phyloP scores from a whole-genome alignment of 305 asterid genomes.

The Ajuga reptans region DNA sequence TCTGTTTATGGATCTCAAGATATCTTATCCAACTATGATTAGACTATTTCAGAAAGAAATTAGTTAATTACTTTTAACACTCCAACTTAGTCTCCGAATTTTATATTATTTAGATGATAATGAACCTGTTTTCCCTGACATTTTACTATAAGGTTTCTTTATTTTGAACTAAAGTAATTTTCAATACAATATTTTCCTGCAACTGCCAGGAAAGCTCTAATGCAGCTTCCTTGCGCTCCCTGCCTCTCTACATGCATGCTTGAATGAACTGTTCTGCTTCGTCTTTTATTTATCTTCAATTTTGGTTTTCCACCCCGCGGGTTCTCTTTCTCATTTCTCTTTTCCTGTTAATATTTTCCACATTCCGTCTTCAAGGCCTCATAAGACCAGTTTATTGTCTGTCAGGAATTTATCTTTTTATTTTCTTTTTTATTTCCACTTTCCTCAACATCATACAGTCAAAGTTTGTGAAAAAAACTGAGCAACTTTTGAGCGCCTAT shows the following conservation, averaged over 20 bases:
- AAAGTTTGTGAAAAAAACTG: neutral
- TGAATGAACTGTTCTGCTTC: neutral
- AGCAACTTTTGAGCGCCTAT: neutral
- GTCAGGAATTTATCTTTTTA: neutral
- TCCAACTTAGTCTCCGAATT: neutral
- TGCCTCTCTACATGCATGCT: neutral
- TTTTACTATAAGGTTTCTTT: neutral
- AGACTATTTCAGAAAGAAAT: neutral
- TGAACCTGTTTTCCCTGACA: neutral
- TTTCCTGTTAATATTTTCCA: neutral
- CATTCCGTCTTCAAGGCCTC: neutral
- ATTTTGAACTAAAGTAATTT: neutral
- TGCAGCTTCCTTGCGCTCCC: neutral
- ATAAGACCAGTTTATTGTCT: neutral
- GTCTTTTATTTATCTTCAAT: neutral
- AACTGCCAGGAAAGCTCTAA: neutral
- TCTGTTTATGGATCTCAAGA: neutral
- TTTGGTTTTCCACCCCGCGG: neutral
- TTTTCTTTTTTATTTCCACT: neutral
- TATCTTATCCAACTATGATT: neutral
- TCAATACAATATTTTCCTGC: neutral
- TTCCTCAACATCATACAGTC: neutral
- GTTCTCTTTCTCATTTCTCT: neutral
- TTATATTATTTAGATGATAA: neutral
- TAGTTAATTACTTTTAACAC: neutral